phyloP scores from a whole-genome alignment of 768 basidiomycete genomes.

The Pleurotus salmoneostramineus region DNA sequence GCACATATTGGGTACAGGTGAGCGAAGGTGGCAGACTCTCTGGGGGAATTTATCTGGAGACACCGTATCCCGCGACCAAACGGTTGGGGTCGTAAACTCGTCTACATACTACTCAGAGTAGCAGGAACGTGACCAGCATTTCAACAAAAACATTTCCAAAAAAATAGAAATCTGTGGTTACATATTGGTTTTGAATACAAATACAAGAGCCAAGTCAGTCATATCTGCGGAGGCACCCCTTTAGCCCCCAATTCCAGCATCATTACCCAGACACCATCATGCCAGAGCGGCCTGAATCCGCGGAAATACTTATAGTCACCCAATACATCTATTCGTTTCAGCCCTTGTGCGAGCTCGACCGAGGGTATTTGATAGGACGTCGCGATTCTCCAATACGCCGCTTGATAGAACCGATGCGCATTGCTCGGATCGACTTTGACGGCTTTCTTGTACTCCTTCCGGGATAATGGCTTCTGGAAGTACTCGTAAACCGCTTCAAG shows the following conservation, averaged over 20 bases:
- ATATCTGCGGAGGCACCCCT: neutral
- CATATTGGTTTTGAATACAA: neutral
- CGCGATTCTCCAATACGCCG: slow-evolving; percentile 4
- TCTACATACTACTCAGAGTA: too few relatives aligned
- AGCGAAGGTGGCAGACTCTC: too few relatives aligned
- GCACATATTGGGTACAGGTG: too few relatives aligned
- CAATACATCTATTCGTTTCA: slow-evolving; percentile 3
- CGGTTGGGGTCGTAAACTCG: too few relatives aligned
- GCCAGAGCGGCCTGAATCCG: slow-evolving; percentile 3
- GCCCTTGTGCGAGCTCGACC: slow-evolving; percentile 1
- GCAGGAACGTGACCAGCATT: too few relatives aligned
- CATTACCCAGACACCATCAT: slow-evolving; percentile 2
- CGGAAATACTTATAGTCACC: slow-evolving; percentile 4
- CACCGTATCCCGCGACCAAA: too few relatives aligned
- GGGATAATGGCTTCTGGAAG: neutral
- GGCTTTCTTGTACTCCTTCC: slow-evolving; percentile 3
- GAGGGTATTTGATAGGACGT: slow-evolving; percentile 2
- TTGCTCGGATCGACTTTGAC: slow-evolving; percentile 2
- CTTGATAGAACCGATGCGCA: neutral
- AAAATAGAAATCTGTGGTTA: neutral
- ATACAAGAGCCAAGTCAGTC: neutral
- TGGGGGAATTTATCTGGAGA: too few relatives aligned
- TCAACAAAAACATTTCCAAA: neutral
- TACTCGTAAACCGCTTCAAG: slow-evolving; percentile 3
- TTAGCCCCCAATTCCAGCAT: slow-evolving; percentile 1